These are phyloP conservation scores for Trifolium pratense DNA, from an alignment of 306 rosid species.

Conservation along the genomic window DNA sequence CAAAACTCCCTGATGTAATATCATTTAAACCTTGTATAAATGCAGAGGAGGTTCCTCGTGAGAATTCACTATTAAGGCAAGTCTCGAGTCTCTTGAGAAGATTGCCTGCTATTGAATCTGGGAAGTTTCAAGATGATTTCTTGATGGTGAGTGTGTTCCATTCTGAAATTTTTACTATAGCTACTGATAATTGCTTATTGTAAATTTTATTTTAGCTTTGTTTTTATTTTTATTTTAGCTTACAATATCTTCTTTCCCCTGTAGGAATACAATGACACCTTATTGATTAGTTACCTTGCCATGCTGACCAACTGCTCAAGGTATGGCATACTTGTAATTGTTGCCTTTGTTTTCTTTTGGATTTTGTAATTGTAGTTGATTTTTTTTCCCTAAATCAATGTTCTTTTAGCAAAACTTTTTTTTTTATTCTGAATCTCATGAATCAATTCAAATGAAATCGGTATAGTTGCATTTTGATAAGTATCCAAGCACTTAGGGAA, in stretches of 20 bases:
- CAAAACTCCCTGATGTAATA: conserved; percentile 30
- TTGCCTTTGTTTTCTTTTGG: conserved; percentile 16
- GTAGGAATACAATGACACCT: conserved; percentile 92
- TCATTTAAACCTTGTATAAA: conserved; percentile 10
- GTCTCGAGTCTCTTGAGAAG: conserved; percentile 92
- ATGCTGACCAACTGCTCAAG: conserved; percentile 98
- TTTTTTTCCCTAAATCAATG: not conserved
- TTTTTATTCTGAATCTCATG: not conserved
- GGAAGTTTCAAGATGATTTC: conserved; percentile 89
- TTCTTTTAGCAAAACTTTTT: conserved; percentile 19
- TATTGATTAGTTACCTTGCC: conserved; percentile 84
- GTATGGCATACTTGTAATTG: conserved; percentile 49
- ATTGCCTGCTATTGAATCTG: conserved; percentile 90
- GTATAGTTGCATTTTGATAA: not conserved
- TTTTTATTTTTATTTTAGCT: not conserved
- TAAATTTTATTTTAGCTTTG: too few species aligned
- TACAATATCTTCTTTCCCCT: conserved; percentile 31
- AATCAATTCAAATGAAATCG: not conserved
- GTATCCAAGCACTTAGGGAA: not conserved
- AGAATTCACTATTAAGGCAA: conserved; percentile 87
- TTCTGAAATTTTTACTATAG: conserved; percentile 33
- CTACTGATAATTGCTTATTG: too few species aligned
- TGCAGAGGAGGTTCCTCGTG: conserved; percentile 85
- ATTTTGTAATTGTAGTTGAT: not conserved
- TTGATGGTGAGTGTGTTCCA: conserved; percentile 74